phyloP scores from a whole-genome alignment of 768 basidiomycete species.

The Trametes cubensis region DNA sequence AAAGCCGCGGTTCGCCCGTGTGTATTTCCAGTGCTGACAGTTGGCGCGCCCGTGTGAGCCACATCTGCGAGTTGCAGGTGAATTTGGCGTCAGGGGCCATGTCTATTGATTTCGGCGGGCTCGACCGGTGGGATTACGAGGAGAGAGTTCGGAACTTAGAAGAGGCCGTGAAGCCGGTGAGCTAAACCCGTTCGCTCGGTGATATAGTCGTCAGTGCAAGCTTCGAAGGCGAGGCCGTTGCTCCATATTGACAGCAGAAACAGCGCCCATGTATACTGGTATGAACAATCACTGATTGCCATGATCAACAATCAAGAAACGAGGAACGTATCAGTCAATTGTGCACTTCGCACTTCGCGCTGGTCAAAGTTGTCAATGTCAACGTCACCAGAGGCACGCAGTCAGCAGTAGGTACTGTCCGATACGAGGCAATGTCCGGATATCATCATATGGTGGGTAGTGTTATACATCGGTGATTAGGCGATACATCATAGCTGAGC shows the following conservation, averaged over 20 bases:
- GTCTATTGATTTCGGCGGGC: slow-evolving; percentile 75
- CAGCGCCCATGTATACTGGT: slow-evolving; percentile 15
- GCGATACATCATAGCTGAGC: slow-evolving; percentile 18
- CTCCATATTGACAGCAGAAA: slow-evolving; percentile 10
- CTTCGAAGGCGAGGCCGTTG: background rate
- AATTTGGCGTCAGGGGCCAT: slow-evolving; percentile 61
- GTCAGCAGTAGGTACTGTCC: background rate
- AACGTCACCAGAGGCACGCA: background rate
- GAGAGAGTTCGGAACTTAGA: slow-evolving; percentile 66
- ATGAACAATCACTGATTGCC: slow-evolving; percentile 21
- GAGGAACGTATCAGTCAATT: slow-evolving; percentile 16
- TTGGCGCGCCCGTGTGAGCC: slow-evolving; percentile 73
- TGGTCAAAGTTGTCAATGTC: slow-evolving; percentile 3
- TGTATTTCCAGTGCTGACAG: slow-evolving; percentile 66
- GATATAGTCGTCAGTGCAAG: background rate
- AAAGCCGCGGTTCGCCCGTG: background rate
- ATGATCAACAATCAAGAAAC: slow-evolving; percentile 23
- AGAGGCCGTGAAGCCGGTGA: slow-evolving; percentile 45
- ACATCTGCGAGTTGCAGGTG: slow-evolving; percentile 74
- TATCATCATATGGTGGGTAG: background rate
- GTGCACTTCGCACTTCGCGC: slow-evolving; percentile 3
- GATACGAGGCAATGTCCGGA: background rate
- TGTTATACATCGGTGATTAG: slow-evolving; percentile 25
- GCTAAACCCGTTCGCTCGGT: slow-evolving; percentile 5
- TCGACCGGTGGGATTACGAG: slow-evolving; percentile 70